phyloP scores from a whole-genome alignment of 2,329 filamentous ascomycete species.

The Cordyceps fumosorosea region DNA sequence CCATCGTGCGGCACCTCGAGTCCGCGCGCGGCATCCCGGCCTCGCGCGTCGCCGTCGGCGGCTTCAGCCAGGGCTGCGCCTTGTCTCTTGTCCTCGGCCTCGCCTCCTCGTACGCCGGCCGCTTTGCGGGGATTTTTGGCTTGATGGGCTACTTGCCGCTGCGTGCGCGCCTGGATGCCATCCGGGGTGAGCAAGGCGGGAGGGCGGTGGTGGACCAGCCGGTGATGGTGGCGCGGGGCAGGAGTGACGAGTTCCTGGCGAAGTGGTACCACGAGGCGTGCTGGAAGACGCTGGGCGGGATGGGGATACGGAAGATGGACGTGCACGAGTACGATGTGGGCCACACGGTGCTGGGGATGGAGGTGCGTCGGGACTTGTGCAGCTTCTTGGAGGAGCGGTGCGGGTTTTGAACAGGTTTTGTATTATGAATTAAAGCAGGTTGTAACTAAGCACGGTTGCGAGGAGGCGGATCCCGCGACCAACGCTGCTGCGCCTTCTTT shows the following conservation, averaged over 20 bases:
- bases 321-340: neutral
- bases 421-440: neutral
- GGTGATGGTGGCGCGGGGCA: neutral
- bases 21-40: neutral
- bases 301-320: neutral
- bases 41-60: neutral
- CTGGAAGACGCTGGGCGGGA: neutral
- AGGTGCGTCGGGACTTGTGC: neutral
- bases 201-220: neutral
- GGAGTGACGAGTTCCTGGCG: neutral
- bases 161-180: neutral
- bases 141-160: constrained; percentile 2
- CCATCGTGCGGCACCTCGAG: too few species aligned
- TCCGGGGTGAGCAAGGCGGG: neutral
- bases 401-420: neutral
- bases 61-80: constrained; percentile 2
- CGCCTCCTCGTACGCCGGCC: neutral
- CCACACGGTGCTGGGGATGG: neutral
- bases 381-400: neutral
- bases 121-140: neutral
- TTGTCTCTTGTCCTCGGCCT: neutral
- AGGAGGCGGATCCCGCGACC: neutral
- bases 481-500: neutral
- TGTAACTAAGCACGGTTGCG: neutral
- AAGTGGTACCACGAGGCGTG: neutral